Conservation (phyloP, 2,329 filamentous ascomycete genomes). For the Colletotrichum siamense region DNA sequence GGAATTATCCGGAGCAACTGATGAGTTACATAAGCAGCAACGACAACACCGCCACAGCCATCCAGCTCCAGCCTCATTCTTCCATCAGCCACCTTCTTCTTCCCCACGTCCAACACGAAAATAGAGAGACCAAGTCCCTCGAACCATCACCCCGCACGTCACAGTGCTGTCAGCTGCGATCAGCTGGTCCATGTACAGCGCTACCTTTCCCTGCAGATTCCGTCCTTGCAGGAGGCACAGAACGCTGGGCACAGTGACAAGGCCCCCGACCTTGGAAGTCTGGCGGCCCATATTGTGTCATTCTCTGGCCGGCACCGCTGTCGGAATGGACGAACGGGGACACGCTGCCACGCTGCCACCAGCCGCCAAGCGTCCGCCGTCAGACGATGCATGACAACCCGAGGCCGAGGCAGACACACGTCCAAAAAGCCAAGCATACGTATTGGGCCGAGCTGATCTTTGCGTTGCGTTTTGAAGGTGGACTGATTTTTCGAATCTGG, state of each 20-base stretch:
- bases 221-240: neutral
- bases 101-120: neutral
- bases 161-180: neutral
- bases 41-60: too few relatives aligned
- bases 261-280: neutral
- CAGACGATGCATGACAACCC: slow-evolving; percentile 8
- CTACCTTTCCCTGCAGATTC: neutral
- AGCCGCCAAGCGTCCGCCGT: slow-evolving; percentile 10
- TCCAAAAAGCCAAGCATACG: neutral
- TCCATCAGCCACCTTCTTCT: too few relatives aligned
- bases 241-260: neutral
- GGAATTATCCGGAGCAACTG: neutral
- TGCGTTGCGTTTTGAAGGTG: neutral
- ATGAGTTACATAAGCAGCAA: neutral
- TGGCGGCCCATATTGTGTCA: neutral
- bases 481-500: slow-evolving; percentile 2
- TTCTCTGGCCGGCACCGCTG: slow-evolving; percentile 13
- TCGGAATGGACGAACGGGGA: slow-evolving; percentile 4
- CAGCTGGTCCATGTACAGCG: neutral
- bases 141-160: neutral
- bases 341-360: neutral
- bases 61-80: too few relatives aligned
- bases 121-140: neutral
- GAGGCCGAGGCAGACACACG: neutral
- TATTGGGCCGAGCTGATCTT: neutral